Percentiles rank a stretch among this genome's conserved stretches.
These are phyloP conservation scores for Colletotrichum shisoi DNA, from an alignment of 2,329 filamentous ascomycete genomes.

Conservation along the genomic window DNA sequence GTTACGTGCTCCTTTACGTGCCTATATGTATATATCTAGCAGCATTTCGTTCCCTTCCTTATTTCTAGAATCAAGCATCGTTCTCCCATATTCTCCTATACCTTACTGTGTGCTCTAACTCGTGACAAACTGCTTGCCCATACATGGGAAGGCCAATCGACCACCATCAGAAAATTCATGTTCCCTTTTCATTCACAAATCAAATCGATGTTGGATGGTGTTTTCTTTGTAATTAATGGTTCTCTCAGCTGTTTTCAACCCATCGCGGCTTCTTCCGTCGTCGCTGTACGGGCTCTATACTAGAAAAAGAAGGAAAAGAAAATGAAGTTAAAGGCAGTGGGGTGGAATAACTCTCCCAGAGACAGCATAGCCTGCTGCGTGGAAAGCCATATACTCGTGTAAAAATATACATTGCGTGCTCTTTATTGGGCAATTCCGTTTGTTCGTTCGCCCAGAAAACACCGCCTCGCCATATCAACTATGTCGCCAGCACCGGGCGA, in stretches of 20 bases:
- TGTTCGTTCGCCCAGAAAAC: conserved; percentile 8
- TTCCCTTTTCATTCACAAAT: neutral
- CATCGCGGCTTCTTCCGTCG: neutral
- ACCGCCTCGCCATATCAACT: conserved; percentile 15
- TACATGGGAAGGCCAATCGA: too few species aligned
- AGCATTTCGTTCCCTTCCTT: too few species aligned
- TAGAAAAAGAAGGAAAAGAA: neutral
- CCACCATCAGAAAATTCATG: too few species aligned
- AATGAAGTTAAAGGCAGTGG: neutral
- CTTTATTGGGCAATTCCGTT: neutral
- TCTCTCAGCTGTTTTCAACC: neutral
- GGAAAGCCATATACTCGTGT: conserved; percentile 16
- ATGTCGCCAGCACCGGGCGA: conserved; percentile 11
- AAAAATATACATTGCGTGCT: conserved; percentile 11
- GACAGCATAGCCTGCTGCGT: neutral
- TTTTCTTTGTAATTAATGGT: neutral
- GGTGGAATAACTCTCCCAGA: neutral
- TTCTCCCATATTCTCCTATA: too few species aligned
- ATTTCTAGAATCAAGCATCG: too few species aligned
- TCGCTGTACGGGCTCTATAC: neutral
- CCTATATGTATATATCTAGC: too few species aligned
- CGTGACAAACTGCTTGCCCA: too few species aligned
- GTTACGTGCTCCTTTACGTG: too few species aligned
- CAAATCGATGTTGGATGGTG: too few species aligned
- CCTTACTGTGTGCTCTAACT: too few species aligned